Percentiles rank a stretch among this genome's conserved stretches.
Conservation (phyloP, 345 rosid genomes). For the Linum tenue region DNA sequence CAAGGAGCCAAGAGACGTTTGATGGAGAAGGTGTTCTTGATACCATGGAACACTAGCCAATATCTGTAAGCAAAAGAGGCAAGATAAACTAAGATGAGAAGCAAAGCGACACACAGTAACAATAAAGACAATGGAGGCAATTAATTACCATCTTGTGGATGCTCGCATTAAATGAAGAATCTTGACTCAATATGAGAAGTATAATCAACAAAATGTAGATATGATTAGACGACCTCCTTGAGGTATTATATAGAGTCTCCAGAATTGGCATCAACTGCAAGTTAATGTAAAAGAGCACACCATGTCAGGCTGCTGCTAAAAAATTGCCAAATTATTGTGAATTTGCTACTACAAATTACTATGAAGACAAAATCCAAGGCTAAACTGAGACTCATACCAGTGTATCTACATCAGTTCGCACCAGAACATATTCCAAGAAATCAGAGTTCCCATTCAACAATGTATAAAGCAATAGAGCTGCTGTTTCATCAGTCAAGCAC, state of each 20-base stretch:
- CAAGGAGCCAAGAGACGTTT: conserved; percentile 89
- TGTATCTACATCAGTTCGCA: conserved; percentile 93
- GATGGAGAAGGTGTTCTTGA: conserved; percentile 92
- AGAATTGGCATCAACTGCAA: conserved; percentile 88
- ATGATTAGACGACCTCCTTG: conserved; percentile 85
- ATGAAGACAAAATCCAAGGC: background rate
- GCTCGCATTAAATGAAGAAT: conserved; percentile 86
- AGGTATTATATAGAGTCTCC: conserved; percentile 80
- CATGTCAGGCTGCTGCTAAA: conserved; percentile 2
- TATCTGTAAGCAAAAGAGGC: conserved; percentile 28
- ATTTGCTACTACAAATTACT: background rate
- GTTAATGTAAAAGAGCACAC: conserved; percentile 17
- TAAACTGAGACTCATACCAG: conserved; percentile 43
- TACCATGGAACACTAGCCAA: conserved; percentile 91
- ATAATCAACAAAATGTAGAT: conserved; percentile 92
- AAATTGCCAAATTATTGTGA: background rate
- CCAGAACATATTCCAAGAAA: conserved; percentile 91
- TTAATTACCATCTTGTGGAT: conserved; percentile 79
- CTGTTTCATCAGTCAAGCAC: conserved; percentile 86
- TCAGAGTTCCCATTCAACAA: conserved; percentile 82
- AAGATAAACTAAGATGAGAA: conserved; percentile 4
- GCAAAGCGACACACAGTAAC: conserved; percentile 11
- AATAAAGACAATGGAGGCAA: conserved; percentile 11
- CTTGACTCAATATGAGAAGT: conserved; percentile 97
- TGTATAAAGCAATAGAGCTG: conserved; percentile 83